Percentiles rank a stretch among this genome's conserved stretches.
These are phyloP conservation scores for Dactylellina haptotyla DNA, from an alignment of 2,329 filamentous ascomycete species.

Conservation along the genomic window DNA sequence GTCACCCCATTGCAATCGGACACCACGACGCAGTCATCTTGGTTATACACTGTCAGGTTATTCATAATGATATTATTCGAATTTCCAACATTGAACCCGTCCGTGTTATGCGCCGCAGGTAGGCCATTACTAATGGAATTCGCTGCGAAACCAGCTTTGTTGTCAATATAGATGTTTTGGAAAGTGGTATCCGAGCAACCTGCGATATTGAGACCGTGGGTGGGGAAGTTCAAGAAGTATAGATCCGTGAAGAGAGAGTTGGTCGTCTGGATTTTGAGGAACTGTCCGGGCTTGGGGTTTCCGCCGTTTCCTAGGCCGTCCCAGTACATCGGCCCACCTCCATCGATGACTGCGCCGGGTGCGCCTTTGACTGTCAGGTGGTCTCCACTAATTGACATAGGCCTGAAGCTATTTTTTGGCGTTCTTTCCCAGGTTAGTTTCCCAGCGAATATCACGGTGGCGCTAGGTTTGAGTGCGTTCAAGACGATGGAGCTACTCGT, in stretches of 20 bases:
- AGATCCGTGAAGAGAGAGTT: neutral
- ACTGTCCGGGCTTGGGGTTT: neutral
- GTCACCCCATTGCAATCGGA: constrained; percentile 67
- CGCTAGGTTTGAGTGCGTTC: neutral
- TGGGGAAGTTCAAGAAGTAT: neutral
- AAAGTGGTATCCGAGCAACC: neutral
- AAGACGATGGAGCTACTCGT: neutral
- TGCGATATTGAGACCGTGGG: neutral
- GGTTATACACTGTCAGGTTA: constrained; percentile 69
- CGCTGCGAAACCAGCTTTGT: neutral
- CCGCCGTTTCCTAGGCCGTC: neutral
- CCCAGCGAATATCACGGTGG: neutral
- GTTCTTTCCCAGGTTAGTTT: neutral
- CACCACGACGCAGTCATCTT: constrained; percentile 71
- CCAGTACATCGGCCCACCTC: neutral
- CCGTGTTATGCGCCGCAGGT: constrained; percentile 64
- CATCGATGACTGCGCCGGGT: neutral
- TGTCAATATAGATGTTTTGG: constrained; percentile 1
- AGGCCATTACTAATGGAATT: neutral
- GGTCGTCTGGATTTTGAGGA: neutral
- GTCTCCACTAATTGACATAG: neutral
- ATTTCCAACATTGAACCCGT: constrained; percentile 69
- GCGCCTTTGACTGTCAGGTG: neutral
- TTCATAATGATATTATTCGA: constrained; percentile 66
- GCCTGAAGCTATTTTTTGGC: neutral